Evolutionary conservation across 2,329 filamentous ascomycete genomes (phyloP).

Genomic region (Helicocarpus griseus): DNA sequence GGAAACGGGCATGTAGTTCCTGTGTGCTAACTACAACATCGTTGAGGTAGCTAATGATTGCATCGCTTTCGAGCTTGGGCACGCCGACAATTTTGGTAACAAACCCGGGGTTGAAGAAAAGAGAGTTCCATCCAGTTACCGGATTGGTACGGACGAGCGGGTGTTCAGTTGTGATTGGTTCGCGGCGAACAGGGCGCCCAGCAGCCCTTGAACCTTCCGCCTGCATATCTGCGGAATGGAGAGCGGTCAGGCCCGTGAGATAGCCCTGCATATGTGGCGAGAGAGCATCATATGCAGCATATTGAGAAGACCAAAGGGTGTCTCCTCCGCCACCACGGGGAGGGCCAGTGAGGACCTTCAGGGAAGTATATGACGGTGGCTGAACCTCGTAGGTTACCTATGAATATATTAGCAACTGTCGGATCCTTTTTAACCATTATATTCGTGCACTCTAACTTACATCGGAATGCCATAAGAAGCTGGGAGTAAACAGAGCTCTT

Average conservation of each 20-base stretch:
- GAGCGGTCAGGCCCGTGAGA: constrained; percentile 46
- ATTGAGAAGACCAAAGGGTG: constrained; percentile 49
- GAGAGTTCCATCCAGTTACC: constrained; percentile 52
- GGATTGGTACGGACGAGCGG: constrained; percentile 51
- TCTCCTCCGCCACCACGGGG: constrained; percentile 47
- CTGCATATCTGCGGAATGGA: constrained; percentile 47
- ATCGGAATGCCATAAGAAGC: constrained; percentile 48
- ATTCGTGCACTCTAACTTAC: constrained; percentile 25
- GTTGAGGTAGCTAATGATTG: constrained; percentile 44
- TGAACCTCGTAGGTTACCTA: constrained; percentile 44
- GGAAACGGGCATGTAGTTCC: constrained; percentile 59
- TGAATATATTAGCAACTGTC: background rate
- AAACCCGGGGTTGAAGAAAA: constrained; percentile 52
- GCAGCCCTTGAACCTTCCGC: constrained; percentile 41
- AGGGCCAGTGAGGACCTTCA: constrained; percentile 46
- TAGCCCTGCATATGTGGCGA: constrained; percentile 49
- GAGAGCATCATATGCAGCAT: constrained; percentile 49
- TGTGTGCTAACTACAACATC: constrained; percentile 49
- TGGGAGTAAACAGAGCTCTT: constrained; percentile 44
- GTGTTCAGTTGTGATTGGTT: constrained; percentile 46
- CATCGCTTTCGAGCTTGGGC: constrained; percentile 46
- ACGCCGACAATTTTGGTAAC: constrained; percentile 50
- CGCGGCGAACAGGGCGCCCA: constrained; percentile 43
- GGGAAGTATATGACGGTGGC: constrained; percentile 47
- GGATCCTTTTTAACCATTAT: background rate